Conservation (phyloP, 805 yeast species). For the Metschnikowia drakensbergensis region DNA sequence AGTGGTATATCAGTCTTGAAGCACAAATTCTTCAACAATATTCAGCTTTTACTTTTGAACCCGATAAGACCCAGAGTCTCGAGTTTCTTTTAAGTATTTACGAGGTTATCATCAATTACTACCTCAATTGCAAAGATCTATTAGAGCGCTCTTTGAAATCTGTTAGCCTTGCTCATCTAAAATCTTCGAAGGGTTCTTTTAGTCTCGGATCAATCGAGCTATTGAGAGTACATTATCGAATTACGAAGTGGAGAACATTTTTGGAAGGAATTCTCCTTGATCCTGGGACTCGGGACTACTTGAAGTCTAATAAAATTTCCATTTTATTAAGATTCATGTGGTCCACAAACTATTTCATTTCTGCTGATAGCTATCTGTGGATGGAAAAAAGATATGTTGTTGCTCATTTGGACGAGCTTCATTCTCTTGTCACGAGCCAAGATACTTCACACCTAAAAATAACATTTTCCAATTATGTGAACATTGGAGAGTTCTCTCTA, state of each 20-base stretch:
- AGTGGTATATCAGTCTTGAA: conserved; percentile 36
- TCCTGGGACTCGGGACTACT: not conserved
- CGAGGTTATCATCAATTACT: conserved; percentile 46
- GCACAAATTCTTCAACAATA: conserved; percentile 13
- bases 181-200: conserved; percentile 19
- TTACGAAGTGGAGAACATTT: conserved; percentile 44
- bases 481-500: conserved; percentile 53
- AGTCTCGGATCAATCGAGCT: conserved; percentile 38
- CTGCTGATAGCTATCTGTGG: conserved; percentile 28
- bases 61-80: conserved; percentile 8
- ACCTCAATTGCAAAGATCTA: conserved; percentile 30
- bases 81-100: conserved; percentile 35
- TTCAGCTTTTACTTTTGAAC: not conserved
- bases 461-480: conserved; percentile 52
- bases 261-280: not conserved
- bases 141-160: conserved; percentile 20
- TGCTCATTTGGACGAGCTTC: conserved; percentile 43
- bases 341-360: conserved; percentile 24
- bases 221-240: conserved; percentile 37
- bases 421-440: conserved; percentile 9
- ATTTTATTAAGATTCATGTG: conserved; percentile 22
- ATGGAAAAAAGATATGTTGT: conserved; percentile 28
- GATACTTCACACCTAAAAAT: conserved; percentile 25
- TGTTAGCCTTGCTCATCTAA: conserved; percentile 13
- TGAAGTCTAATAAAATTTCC: not conserved